phyloP scores from a whole-genome alignment of 495 filamentous ascomycete species.

The Lepraria neglecta region DNA sequence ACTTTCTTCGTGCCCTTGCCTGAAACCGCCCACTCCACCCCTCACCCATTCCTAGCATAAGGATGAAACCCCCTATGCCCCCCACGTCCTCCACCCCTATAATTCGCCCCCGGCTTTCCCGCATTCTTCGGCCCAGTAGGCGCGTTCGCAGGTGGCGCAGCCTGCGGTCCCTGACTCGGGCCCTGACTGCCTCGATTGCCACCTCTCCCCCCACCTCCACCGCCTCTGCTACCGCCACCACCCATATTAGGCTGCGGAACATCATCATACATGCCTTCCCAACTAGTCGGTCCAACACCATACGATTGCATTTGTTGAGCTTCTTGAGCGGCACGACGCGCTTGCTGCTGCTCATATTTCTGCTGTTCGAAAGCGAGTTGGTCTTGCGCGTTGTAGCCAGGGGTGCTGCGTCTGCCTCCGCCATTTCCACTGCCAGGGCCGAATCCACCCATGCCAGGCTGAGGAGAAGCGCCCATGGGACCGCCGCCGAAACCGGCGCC shows the following conservation, averaged over 20 bases:
- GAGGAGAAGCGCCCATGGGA: conserved; percentile 23
- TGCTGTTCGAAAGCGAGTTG: conserved; percentile 81
- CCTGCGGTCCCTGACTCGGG: conserved; percentile 43
- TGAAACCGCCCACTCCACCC: no score
- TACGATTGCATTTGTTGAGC: conserved; percentile 40
- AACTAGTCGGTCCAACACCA: conserved; percentile 62
- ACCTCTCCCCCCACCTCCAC: conserved; percentile 43
- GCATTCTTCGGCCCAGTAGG: conserved; percentile 96
- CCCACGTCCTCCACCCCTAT: conserved; percentile 86
- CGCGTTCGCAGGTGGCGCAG: conserved; percentile 83
- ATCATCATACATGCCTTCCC: conserved; percentile 99
- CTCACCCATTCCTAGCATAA: conserved; percentile 46
- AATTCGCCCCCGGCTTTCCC: conserved; percentile 87
- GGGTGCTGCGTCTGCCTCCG: conserved; percentile 36
- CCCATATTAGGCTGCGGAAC: conserved; percentile 77
- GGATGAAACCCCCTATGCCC: conserved; percentile 67
- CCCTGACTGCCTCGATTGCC: conserved; percentile 27
- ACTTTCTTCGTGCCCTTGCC: no score
- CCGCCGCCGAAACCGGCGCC: conserved; percentile 20
- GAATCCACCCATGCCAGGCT: conserved; percentile 19
- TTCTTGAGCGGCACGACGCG: conserved; percentile 44
- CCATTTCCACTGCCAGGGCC: conserved; percentile 3
- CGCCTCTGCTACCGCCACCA: conserved; percentile 47
- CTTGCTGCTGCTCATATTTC: conserved; percentile 74
- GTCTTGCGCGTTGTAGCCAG: conserved; percentile 64